phyloP scores from a whole-genome alignment of 257 asterid species.

The Solanum pinnatisectum region DNA sequence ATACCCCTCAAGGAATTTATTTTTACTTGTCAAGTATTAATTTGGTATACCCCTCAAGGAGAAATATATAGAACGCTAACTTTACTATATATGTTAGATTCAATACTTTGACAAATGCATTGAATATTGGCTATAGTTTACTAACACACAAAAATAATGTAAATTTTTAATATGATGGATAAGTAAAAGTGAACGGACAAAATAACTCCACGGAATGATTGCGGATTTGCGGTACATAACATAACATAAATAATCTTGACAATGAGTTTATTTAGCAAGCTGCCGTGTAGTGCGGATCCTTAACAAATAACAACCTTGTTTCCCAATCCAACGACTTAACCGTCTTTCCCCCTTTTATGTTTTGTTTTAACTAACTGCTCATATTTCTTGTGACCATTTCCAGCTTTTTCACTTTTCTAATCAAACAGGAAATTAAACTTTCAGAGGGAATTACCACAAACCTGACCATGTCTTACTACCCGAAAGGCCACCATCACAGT shows the following conservation, averaged over 20 bases:
- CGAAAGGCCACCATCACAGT: constrained; percentile 19
- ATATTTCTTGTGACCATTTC: not conserved
- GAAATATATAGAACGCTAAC: too few relatives aligned
- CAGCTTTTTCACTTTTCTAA: not conserved
- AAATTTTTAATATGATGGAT: not conserved
- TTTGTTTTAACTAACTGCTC: not conserved
- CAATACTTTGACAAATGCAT: too few relatives aligned
- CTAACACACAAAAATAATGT: too few relatives aligned
- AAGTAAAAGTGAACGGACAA: too few relatives aligned
- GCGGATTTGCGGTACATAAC: too few relatives aligned
- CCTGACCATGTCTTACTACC: constrained; percentile 2
- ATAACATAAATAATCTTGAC: not conserved
- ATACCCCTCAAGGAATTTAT: too few relatives aligned
- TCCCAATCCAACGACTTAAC: not conserved
- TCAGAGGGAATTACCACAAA: not conserved
- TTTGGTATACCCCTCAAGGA: too few relatives aligned
- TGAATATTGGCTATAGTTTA: too few relatives aligned
- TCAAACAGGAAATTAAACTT: not conserved
- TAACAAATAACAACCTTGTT: not conserved
- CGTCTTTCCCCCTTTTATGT: not conserved
- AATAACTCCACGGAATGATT: not conserved
- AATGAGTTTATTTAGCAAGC: not conserved
- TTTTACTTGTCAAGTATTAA: too few relatives aligned
- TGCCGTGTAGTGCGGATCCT: not conserved
- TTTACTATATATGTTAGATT: too few relatives aligned